Conservation (phyloP, 805 yeast genomes). For the Yarrowia sp. region DNA sequence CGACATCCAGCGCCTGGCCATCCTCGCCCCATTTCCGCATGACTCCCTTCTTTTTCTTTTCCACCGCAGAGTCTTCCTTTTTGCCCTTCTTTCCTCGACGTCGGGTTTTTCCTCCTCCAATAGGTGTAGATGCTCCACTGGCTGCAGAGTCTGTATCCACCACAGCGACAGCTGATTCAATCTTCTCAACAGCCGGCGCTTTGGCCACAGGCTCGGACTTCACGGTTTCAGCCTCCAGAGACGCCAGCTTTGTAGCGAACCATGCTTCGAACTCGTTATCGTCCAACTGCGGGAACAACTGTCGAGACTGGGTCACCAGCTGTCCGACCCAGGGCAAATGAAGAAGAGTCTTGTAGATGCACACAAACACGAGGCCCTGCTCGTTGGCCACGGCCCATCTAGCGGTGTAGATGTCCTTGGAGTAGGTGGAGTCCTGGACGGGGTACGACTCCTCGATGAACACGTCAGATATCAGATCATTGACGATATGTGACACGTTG, state of each 20-base stretch:
- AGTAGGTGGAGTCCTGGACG: constrained; percentile 47
- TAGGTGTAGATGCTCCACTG: constrained; percentile 30
- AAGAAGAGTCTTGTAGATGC: constrained; percentile 50
- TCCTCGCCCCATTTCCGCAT: constrained; percentile 72
- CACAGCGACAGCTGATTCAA: neutral
- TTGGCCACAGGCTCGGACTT: constrained; percentile 16
- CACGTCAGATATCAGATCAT: constrained; percentile 58
- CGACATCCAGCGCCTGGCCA: constrained; percentile 60
- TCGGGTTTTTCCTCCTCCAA: constrained; percentile 36
- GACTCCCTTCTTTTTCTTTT: constrained; percentile 47
- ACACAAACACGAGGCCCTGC: constrained; percentile 54
- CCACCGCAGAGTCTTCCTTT: constrained; percentile 32
- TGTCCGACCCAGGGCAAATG: constrained; percentile 49
- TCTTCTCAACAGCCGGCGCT: neutral
- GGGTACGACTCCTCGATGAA: constrained; percentile 52
- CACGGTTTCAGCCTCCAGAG: constrained; percentile 42
- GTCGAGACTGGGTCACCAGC: constrained; percentile 48
- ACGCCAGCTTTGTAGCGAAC: constrained; percentile 47
- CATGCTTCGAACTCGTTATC: constrained; percentile 47
- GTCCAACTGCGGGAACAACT: constrained; percentile 46
- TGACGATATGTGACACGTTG: constrained; percentile 50
- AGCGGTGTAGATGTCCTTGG: constrained; percentile 55
- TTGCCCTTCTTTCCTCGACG: constrained; percentile 42
- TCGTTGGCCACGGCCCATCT: constrained; percentile 56
- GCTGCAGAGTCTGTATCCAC: constrained; percentile 9